Evolutionary conservation across 2,329 filamentous ascomycete genomes (phyloP).

Genomic region (Metarhizium sp.): DNA sequence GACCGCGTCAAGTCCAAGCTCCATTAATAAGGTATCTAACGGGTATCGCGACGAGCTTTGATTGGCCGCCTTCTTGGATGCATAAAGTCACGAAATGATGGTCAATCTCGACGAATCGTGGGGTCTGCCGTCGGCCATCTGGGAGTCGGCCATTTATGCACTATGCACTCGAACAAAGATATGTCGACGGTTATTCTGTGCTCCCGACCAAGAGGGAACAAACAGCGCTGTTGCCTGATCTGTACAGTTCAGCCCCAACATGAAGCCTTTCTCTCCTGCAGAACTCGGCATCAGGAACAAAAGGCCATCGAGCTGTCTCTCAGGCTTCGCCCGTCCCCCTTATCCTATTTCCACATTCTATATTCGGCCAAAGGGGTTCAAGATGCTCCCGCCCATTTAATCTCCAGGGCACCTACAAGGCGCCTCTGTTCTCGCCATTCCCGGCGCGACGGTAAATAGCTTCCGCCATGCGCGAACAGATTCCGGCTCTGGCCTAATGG

Average conservation of each 20-base stretch:
- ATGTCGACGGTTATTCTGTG: not conserved
- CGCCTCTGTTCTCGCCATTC: too few species aligned
- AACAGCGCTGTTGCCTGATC: too few species aligned
- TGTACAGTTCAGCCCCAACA: too few species aligned
- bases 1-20: not conserved
- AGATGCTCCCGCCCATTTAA: too few species aligned
- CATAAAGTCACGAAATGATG: not conserved
- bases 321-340: too few species aligned
- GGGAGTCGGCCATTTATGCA: not conserved
- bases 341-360: too few species aligned
- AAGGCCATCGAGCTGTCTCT: too few species aligned
- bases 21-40: not conserved
- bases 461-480: not conserved
- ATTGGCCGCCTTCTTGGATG: not conserved
- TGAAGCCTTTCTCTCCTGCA: too few species aligned
- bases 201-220: too few species aligned
- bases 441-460: not conserved
- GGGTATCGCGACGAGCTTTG: not conserved
- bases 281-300: too few species aligned
- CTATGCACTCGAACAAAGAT: not conserved
- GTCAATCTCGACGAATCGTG: not conserved
- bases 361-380: too few species aligned
- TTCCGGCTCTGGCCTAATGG: not conserved
- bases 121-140: not conserved
- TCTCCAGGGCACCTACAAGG: too few species aligned